These are phyloP conservation scores for Herpetospermum pedunculosum DNA, from an alignment of 306 rosid genomes.

Conservation along the genomic window DNA sequence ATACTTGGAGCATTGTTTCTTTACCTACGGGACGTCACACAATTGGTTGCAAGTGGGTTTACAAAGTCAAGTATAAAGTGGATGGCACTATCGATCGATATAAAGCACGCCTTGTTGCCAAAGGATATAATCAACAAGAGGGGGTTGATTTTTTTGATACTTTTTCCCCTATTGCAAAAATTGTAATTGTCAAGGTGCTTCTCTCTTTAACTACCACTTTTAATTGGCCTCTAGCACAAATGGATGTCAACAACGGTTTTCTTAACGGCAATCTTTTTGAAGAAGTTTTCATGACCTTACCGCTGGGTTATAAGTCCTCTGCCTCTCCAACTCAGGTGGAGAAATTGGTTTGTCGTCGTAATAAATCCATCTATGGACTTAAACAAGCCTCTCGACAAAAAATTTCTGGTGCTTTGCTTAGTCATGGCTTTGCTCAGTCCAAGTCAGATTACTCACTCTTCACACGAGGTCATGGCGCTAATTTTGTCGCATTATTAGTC, in stretches of 20 bases:
- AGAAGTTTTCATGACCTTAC: background rate
- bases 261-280: background rate
- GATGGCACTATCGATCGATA: too few species aligned
- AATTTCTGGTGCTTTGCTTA: background rate
- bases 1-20: background rate
- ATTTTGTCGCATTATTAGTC: background rate
- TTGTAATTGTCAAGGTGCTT: background rate
- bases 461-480: background rate
- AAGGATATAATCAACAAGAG: background rate
- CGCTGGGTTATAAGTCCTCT: background rate
- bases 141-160: background rate
- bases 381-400: background rate
- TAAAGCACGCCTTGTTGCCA: too few species aligned
- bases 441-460: background rate
- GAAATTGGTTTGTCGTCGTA: background rate
- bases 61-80: background rate
- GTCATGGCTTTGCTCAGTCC: background rate
- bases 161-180: background rate
- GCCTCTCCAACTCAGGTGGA: background rate
- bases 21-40: background rate
- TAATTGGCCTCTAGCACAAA: background rate
- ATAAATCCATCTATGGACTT: too few species aligned
- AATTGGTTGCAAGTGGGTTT: background rate
- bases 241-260: background rate
- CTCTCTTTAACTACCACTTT: background rate